Evolutionary conservation across 78 protist genomes (phyloP), one percentile per base, ranked within the genome.

Genomic region (Cavenderia fasciculata): DNA sequence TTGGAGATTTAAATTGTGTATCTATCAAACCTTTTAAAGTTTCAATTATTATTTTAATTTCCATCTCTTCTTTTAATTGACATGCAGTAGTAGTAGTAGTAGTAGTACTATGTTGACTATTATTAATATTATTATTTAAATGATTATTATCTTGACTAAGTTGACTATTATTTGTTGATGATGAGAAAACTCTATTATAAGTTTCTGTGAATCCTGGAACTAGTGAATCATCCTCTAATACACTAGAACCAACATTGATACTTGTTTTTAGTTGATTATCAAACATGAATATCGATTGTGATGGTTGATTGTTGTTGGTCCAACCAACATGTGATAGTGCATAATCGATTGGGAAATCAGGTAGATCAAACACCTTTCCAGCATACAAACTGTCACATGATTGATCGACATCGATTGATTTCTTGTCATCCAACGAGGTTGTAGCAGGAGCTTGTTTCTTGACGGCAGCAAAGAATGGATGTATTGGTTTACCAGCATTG

Each of bases 401-500:
- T 12, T 49, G 19, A 49, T 71, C 71, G 10, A 63, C 6, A 36
- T 63, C 40, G n/a, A 63, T 49, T 33, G 44, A 27, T 49, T 49
- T 12, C 14, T 49, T 71, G 41, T 14, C 2, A 44, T 29, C 0
- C 65, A 21, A 23, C 40, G 79, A 10, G 0, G 46, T 36, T 51
- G 62, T 31, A 33, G 27, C 2, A n/a, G 41, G 18, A 40, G 65
- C 4, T 14, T 49, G 54, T 23, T 61, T 56, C 2, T n/a, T n/a
- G n/a, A n/a, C n/a, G n/a, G 79, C 65, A 72, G 49, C 36, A 59
- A 75, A 79, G 68, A 79, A 79, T 38, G 88, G 88, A 66, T 79
- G 88, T 12, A 79, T 2, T 14, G 49, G 57, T 66, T 79, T 79
- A 2, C 65, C 63, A 34, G 63, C n/a, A 31, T 5, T 3, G 4